phyloP scores from a whole-genome alignment of 192 early-diverging fungal genomes.

The Gigaspora rosea region DNA sequence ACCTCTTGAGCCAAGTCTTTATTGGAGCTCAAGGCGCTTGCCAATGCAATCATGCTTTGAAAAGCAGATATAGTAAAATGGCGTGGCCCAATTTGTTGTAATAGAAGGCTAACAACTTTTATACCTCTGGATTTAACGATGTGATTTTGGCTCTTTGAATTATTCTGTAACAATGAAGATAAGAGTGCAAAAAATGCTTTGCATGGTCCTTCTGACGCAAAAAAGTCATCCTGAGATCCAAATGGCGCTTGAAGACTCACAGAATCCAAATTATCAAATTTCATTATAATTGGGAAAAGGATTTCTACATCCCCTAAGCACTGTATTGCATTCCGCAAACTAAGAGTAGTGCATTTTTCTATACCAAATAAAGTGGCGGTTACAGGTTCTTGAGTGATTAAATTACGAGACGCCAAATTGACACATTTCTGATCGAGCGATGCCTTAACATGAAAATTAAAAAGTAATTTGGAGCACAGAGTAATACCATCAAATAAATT shows the following conservation, averaged over 20 bases:
- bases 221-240: slow-evolving; percentile 29
- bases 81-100: slow-evolving; percentile 27
- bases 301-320: slow-evolving; percentile 32
- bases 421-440: slow-evolving; percentile 19
- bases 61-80: slow-evolving; percentile 32
- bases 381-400: not conserved
- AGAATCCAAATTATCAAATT: slow-evolving; percentile 27
- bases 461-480: not conserved
- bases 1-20: slow-evolving; percentile 12
- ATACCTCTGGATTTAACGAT: slow-evolving; percentile 28
- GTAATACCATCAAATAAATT: slow-evolving; percentile 15
- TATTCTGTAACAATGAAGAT: slow-evolving; percentile 24
- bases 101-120: slow-evolving; percentile 26
- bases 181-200: slow-evolving; percentile 26
- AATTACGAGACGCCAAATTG: slow-evolving; percentile 19
- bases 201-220: slow-evolving; percentile 29
- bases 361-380: slow-evolving; percentile 5
- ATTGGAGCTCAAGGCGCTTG: not conserved
- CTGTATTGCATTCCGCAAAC: slow-evolving; percentile 28
- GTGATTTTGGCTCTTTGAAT: slow-evolving; percentile 23
- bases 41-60: slow-evolving; percentile 28
- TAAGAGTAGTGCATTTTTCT: slow-evolving; percentile 31
- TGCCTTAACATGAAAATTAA: slow-evolving; percentile 30
- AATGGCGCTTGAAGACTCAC: slow-evolving; percentile 19
- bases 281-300: slow-evolving; percentile 28